Conservation (phyloP, 768 basidiomycete species). For the Gymnopilus dilepis region DNA sequence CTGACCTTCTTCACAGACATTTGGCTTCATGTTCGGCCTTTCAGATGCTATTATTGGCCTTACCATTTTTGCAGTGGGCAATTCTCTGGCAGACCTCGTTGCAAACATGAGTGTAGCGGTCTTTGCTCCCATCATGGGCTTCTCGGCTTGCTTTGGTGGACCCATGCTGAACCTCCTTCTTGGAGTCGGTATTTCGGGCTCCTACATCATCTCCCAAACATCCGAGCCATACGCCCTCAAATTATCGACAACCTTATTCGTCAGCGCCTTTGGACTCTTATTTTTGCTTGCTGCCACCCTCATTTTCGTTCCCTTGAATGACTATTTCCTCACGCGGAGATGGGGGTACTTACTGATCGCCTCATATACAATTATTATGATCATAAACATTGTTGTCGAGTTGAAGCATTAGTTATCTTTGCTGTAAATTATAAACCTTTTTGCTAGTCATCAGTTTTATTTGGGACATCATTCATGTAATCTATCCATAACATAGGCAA, state of each 20-base stretch:
- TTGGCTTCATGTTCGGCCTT: slow-evolving; percentile 92
- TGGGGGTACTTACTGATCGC: slow-evolving; percentile 86
- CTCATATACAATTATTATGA: slow-evolving; percentile 79
- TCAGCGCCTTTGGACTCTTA: slow-evolving; percentile 85
- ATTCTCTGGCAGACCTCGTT: slow-evolving; percentile 94
- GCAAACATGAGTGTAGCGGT: slow-evolving; percentile 96
- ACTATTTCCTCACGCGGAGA: slow-evolving; percentile 74
- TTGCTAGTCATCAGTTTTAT: background rate
- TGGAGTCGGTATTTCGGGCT: slow-evolving; percentile 91
- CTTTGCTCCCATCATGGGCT: slow-evolving; percentile 93
- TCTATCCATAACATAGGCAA: slow-evolving; percentile 1
- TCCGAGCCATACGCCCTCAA: slow-evolving; percentile 69
- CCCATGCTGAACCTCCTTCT: slow-evolving; percentile 92
- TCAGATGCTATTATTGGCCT: slow-evolving; percentile 97
- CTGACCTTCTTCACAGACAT: slow-evolving; percentile 57
- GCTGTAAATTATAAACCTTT: slow-evolving; percentile 1
- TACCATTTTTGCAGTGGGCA: slow-evolving; percentile 96
- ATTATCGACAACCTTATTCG: slow-evolving; percentile 83
- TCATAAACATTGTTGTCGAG: slow-evolving; percentile 80
- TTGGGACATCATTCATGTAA: slow-evolving; percentile 2
- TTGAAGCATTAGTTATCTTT: slow-evolving; percentile 38
- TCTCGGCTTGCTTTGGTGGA: slow-evolving; percentile 93
- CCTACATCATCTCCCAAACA: slow-evolving; percentile 77
- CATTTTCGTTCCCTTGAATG: slow-evolving; percentile 84
- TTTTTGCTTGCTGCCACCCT: slow-evolving; percentile 75